Evolutionary conservation across 1,284 basidiomycete species (phyloP), one percentile per base, ranked within the genome.

Genomic region (Boletellus deceptivus): DNA sequence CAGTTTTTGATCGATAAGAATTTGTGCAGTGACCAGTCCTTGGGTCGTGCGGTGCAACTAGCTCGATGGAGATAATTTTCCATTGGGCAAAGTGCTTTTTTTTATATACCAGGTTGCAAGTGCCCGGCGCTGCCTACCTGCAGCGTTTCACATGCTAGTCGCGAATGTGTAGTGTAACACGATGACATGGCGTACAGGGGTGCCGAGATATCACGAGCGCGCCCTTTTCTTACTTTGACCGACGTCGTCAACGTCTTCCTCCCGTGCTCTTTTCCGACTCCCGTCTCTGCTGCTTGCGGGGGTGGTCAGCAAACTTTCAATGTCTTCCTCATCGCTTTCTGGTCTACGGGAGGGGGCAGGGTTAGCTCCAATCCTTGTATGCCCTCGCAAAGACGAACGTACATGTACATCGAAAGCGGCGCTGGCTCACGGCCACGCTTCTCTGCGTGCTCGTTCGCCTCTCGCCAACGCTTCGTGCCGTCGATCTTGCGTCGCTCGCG

Each of bases 11-110:
- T 49, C 17, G 20, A 48, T 43, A 9, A 60, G 46, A 34, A 42
- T 18, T 40, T 20, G 10, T n/a, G 16, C 17, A 33, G 17, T 50
- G 49, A 42, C 44, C 29, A 9, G 25, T 31, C 6, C 39, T 20
- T 45, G 25, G 18, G n/a, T 25, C 16, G 14, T 52, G 22, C 57
- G 85, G 83, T 86, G 87, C 72, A 84, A 86, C 63, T 85, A 14
- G 70, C 72, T 44, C 71, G 74, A 35, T 48, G 82, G 83, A 27
- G 82, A 84, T 63, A 76, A 27, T 8, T 40, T 22, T 29, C 18
- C 31, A 22, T 43, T 6, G 29, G 16, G 31, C 31, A 43, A 29
- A 29, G n/a, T 10, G 29, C 10, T 33, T 31, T 18, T 25, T 25
- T 25, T 20, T 20, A 3, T 20, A 3, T 20, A 31, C 41, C 17